These are phyloP conservation scores for Sabuloglossum arenarium DNA, from an alignment of 495 filamentous ascomycete genomes.

Conservation along the genomic window DNA sequence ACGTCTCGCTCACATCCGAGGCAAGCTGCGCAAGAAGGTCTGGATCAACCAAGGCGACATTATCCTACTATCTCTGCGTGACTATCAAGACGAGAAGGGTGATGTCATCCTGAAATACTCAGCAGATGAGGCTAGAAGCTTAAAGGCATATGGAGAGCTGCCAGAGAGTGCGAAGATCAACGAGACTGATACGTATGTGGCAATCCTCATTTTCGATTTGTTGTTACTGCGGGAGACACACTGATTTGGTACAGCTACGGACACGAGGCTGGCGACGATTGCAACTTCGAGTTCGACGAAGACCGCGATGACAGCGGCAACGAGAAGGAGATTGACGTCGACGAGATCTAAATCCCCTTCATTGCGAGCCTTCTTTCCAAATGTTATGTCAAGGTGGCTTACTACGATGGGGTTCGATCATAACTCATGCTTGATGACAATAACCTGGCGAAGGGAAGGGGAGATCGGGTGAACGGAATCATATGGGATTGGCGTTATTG, in stretches of 20 bases:
- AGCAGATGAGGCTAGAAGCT: slow-evolving; percentile 82
- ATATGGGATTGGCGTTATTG: background rate
- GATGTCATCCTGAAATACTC: slow-evolving; percentile 98
- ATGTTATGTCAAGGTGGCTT: background rate
- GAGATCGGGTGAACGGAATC: background rate
- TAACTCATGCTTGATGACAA: background rate
- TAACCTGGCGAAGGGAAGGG: background rate
- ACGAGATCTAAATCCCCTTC: slow-evolving; percentile 35
- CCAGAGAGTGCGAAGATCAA: slow-evolving; percentile 98
- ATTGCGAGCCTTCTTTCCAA: background rate
- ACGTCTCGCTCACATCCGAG: slow-evolving; percentile 66
- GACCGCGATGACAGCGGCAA: slow-evolving; percentile 17
- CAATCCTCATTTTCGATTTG: background rate
- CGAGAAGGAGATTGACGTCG: slow-evolving; percentile 41
- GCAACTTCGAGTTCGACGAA: slow-evolving; percentile 71
- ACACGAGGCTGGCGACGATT: slow-evolving; percentile 50
- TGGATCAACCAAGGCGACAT: slow-evolving; percentile 99
- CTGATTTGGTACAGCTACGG: slow-evolving; percentile 17
- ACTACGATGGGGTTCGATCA: background rate
- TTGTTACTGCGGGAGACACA: background rate
- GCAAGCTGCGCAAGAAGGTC: slow-evolving; percentile 94
- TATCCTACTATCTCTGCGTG: slow-evolving; percentile 86
- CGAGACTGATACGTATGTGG: slow-evolving; percentile 78
- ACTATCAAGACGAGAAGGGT: slow-evolving; percentile 98
- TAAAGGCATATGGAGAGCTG: slow-evolving; percentile 93